Evolutionary conservation across 2,329 filamentous ascomycete genomes (phyloP).

Genomic region (Helotiales sp.): DNA sequence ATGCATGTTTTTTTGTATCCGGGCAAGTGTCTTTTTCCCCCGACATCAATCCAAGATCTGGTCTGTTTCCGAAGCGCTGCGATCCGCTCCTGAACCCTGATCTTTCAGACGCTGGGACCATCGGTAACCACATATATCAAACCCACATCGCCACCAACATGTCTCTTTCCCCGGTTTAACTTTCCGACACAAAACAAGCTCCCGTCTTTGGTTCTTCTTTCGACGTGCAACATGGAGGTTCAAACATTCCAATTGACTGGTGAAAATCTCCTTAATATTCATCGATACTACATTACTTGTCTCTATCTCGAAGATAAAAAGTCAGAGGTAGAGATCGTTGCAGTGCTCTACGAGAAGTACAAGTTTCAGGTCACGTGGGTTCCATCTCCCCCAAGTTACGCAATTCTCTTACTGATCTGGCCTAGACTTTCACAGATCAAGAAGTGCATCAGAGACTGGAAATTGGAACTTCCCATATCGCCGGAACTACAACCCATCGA

Average conservation of each 20-base stretch:
- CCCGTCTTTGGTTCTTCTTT: neutral
- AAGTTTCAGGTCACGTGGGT: slow-evolving; percentile 31
- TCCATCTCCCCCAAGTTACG: no score
- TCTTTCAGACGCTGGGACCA: neutral
- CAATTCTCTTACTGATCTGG: slow-evolving; percentile 18
- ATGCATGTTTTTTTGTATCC: slow-evolving; percentile 5
- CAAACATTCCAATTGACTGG: slow-evolving; percentile 29
- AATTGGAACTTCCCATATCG: slow-evolving; percentile 6
- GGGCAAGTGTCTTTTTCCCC: slow-evolving; percentile 9
- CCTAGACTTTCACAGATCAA: slow-evolving; percentile 32
- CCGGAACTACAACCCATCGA: neutral
- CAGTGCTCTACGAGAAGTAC: slow-evolving; percentile 21
- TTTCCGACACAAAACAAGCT: neutral
- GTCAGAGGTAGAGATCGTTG: slow-evolving; percentile 33
- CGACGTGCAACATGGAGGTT: slow-evolving; percentile 25
- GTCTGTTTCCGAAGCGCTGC: neutral
- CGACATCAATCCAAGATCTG: slow-evolving; percentile 4
- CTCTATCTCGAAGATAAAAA: slow-evolving; percentile 33
- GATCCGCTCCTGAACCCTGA: neutral
- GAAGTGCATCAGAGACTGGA: slow-evolving; percentile 31
- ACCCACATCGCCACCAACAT: slow-evolving; percentile 1
- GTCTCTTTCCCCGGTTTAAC: neutral
- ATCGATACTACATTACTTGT: slow-evolving; percentile 32
- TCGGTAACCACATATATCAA: slow-evolving; percentile 1
- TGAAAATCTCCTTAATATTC: slow-evolving; percentile 33